Evolutionary conservation across 2,329 filamentous ascomycete genomes (phyloP), one percentile per base, ranked within the genome.

Genomic region (Aspergillus pseudoglaucus): DNA sequence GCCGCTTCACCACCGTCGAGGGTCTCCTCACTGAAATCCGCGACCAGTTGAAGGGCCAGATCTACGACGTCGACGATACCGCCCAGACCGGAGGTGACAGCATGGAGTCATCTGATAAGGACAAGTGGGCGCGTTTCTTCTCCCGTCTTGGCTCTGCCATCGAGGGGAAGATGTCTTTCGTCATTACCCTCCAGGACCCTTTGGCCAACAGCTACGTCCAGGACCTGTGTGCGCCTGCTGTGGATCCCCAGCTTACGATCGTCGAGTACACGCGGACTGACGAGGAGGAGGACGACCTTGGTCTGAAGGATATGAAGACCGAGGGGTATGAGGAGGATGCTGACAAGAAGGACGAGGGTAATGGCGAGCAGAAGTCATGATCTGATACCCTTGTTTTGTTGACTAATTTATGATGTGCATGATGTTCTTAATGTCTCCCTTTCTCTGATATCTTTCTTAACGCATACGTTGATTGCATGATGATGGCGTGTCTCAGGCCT

Each of bases 1-100:
- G 93, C 15, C 85, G 93, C 49, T 98, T 98, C 75, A 98, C 93
- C 17, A 98, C 93, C 0, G 85, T 98, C 17, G 93, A 98, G 69
- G 93, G 93, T 52, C 81, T 97, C 17, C 76, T 97, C 47, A 93
- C 89, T 0, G 88, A 98, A 65, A 88, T 98, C 50, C 87, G 90
- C 53, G 85, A 93, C 64, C 91, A 98, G 67, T 78, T 98, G 20
- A 85, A 85, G 64, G 81, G 79, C 43, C 88, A 94, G 63, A 95
- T 97, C 53, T 98, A 95, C 68, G 82, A 94, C 59, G 73, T 80
- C 14, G 82, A 79, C 17, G 82, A 81, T 47, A 75, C 75, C 35
- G 67, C 71, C 45, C 63, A 67, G 22, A 59, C 73, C 17, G 84
- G 82, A n/a, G 89, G 89, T 30, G 93, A 98, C 73, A 93, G 88